Conservation (phyloP, 2,329 filamentous ascomycete genomes). For the Pleurostoma richardsiae region DNA sequence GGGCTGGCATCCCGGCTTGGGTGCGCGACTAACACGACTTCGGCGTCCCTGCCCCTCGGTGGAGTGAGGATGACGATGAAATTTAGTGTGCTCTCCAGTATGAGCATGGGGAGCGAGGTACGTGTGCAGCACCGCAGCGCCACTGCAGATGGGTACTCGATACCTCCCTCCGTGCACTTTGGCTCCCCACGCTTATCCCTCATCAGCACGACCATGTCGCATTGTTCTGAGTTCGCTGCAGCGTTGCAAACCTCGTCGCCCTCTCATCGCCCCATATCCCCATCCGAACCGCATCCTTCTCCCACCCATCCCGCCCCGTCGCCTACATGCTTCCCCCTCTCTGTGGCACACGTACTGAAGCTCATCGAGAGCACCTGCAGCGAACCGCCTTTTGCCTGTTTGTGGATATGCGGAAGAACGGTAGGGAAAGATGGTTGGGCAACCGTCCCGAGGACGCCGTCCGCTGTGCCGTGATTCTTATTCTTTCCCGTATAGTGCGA, state of each 20-base stretch:
- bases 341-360: background rate
- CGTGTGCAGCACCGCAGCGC: background rate
- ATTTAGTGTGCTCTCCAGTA: too few relatives aligned
- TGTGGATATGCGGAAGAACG: background rate
- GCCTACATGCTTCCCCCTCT: background rate
- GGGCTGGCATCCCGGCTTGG: background rate
- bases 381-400: background rate
- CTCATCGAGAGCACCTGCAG: too few relatives aligned
- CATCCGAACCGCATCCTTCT: background rate
- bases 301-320: background rate
- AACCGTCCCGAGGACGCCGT: background rate
- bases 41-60: too few relatives aligned
- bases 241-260: background rate
- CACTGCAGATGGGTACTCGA: background rate
- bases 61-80: too few relatives aligned
- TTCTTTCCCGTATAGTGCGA: too few relatives aligned
- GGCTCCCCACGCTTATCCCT: background rate
- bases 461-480: too few relatives aligned
- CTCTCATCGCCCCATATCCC: background rate
- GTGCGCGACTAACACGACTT: background rate
- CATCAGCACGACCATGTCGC: background rate
- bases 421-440: background rate
- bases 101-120: background rate
- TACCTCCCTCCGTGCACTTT: background rate
- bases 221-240: background rate